Percentiles rank a stretch among this genome's conserved stretches.
Evolutionary conservation across 140 eudicot species (phyloP).

Genomic region (Flaveria floridana): DNA sequence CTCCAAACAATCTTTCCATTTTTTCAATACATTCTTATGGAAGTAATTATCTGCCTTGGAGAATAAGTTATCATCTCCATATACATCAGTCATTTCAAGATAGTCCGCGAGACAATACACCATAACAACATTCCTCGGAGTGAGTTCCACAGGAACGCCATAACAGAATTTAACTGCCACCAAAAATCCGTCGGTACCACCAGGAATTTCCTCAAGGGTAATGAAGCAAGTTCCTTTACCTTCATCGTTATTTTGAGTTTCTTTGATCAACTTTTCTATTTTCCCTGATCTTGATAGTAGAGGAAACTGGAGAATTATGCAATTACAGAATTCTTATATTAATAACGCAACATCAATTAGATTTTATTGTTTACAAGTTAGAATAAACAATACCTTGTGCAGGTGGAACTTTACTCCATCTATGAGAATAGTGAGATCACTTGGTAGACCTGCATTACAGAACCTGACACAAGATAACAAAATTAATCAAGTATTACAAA

Average conservation of each 20-base stretch:
- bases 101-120: slow-evolving; percentile 65
- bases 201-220: slow-evolving; percentile 58
- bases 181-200: slow-evolving; percentile 56
- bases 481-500: slow-evolving; percentile 16
- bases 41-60: slow-evolving; percentile 56
- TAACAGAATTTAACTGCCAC: slow-evolving; percentile 64
- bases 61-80: slow-evolving; percentile 69
- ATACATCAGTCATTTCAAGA: slow-evolving; percentile 71
- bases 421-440: slow-evolving; percentile 61
- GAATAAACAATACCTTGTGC: slow-evolving; percentile 60
- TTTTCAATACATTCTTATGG: slow-evolving; percentile 50
- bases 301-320: slow-evolving; percentile 64
- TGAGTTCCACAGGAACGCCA: slow-evolving; percentile 55
- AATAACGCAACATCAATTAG: not conserved
- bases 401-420: slow-evolving; percentile 61
- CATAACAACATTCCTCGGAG: slow-evolving; percentile 55
- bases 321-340: slow-evolving; percentile 21
- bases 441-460: slow-evolving; percentile 64
- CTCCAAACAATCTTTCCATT: slow-evolving; percentile 77
- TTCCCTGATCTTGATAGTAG: slow-evolving; percentile 72
- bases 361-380: not conserved
- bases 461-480: slow-evolving; percentile 50
- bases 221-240: slow-evolving; percentile 31
- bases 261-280: slow-evolving; percentile 55
- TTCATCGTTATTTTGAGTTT: slow-evolving; percentile 32